Evolutionary conservation across 2,329 filamentous ascomycete species (phyloP).

Genomic region (Mariannaea elegans): DNA sequence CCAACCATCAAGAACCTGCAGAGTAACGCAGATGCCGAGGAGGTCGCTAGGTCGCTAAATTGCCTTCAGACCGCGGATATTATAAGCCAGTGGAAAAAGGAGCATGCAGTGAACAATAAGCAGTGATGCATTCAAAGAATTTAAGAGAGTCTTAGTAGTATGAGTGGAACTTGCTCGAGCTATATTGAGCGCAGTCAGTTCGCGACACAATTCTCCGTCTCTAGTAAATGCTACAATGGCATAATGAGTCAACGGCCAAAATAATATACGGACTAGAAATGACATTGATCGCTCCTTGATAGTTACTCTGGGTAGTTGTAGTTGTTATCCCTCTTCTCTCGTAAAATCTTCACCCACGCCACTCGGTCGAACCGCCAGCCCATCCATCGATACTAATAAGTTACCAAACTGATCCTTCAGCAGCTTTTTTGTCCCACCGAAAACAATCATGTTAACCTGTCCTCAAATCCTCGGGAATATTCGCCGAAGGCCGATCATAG

Average conservation of each 20-base stretch:
- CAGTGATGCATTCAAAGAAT: not conserved
- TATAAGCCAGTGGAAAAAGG: not conserved
- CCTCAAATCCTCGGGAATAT: not conserved
- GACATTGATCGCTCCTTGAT: too few species aligned
- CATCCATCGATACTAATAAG: too few species aligned
- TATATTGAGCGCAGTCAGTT: not conserved
- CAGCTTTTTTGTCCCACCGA: too few species aligned
- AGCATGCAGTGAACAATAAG: not conserved
- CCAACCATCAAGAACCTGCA: slow-evolving; percentile 2
- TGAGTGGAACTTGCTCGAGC: not conserved
- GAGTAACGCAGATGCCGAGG: not conserved
- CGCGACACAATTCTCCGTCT: too few species aligned
- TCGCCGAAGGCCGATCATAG: slow-evolving; percentile 14
- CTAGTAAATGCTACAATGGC: too few species aligned
- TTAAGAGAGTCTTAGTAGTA: not conserved
- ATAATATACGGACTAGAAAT: too few species aligned
- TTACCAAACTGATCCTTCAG: too few species aligned
- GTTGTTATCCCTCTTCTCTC: too few species aligned
- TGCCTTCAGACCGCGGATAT: not conserved
- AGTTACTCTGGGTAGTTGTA: too few species aligned
- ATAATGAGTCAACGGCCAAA: too few species aligned
- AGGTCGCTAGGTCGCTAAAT: not conserved
- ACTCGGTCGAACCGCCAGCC: too few species aligned
- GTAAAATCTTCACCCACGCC: too few species aligned
- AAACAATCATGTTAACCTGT: not conserved